Conservation (phyloP, 768 basidiomycete species). For the Mycena albidolilacea region DNA sequence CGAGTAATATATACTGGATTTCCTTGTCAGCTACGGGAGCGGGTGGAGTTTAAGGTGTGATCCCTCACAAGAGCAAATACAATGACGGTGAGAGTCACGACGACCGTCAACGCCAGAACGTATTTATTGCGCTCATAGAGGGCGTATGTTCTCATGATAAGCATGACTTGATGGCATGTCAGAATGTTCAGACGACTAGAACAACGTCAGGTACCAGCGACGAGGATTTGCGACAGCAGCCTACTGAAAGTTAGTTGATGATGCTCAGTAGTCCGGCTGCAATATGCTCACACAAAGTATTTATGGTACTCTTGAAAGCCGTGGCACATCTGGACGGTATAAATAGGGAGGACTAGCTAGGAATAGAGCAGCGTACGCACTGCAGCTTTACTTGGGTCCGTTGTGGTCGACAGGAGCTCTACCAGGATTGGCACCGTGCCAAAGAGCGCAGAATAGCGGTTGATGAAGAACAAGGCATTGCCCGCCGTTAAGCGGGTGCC, state of each 20-base stretch:
- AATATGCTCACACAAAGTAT: slow-evolving; percentile 19
- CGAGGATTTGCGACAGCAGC: slow-evolving; percentile 26
- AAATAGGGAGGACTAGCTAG: background rate
- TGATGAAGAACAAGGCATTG: slow-evolving; percentile 41
- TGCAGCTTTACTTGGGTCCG: slow-evolving; percentile 12
- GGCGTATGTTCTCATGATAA: slow-evolving; percentile 35
- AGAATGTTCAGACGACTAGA: background rate
- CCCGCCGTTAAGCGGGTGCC: slow-evolving; percentile 35
- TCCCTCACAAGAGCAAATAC: slow-evolving; percentile 8
- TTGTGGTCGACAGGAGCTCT: slow-evolving; percentile 27
- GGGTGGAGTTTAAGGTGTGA: too few species aligned
- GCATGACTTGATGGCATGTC: slow-evolving; percentile 15
- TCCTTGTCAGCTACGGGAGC: background rate
- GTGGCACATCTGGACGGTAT: slow-evolving; percentile 8
- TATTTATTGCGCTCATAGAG: slow-evolving; percentile 32
- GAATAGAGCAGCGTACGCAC: background rate
- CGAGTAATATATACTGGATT: background rate
- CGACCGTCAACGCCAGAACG: slow-evolving; percentile 18
- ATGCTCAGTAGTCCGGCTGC: background rate
- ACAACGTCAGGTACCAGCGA: slow-evolving; percentile 14
- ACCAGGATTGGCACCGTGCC: slow-evolving; percentile 38
- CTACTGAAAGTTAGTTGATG: background rate
- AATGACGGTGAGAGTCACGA: slow-evolving; percentile 16
- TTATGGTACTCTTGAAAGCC: slow-evolving; percentile 3
- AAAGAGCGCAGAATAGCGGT: slow-evolving; percentile 43